Percentiles rank a stretch among this genome's conserved stretches.
Conservation (phyloP, 805 yeast genomes). For the Candida nanaspora region DNA sequence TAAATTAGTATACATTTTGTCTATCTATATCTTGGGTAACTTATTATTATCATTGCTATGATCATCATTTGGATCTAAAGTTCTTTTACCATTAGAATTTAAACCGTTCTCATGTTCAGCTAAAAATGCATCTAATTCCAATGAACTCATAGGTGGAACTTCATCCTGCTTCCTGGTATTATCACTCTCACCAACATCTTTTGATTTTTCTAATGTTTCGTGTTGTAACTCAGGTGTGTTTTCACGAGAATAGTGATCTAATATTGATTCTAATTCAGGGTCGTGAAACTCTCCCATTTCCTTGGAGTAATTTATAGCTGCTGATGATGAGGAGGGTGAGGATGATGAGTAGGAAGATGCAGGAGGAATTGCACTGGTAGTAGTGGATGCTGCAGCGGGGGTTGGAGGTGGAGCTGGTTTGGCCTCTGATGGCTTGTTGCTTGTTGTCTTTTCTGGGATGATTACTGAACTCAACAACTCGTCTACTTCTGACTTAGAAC, state of each 20-base stretch:
- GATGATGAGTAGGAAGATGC: too few relatives aligned
- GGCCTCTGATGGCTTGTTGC: conserved; percentile 1
- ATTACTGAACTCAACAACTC: not conserved
- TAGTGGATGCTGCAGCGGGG: not conserved
- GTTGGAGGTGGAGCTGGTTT: not conserved
- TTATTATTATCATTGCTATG: not conserved
- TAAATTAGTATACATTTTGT: too few relatives aligned
- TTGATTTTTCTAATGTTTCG: not conserved
- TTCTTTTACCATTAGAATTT: conserved; percentile 3
- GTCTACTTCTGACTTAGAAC: not conserved
- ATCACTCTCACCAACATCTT: too few relatives aligned
- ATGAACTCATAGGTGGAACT: conserved; percentile 3
- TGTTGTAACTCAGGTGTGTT: conserved; percentile 7
- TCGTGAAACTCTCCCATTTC: conserved; percentile 2
- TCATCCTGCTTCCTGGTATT: too few relatives aligned
- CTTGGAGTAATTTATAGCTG: not conserved
- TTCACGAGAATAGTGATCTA: conserved; percentile 11
- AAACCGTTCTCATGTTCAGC: conserved; percentile 17
- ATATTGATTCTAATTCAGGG: conserved; percentile 10
- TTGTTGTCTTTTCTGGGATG: not conserved
- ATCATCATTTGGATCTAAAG: not conserved
- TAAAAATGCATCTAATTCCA: conserved; percentile 13
- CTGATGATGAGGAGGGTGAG: not conserved
- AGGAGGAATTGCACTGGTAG: not conserved
- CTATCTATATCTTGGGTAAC: not conserved